Conservation (phyloP, 768 basidiomycete species). For the Kwoniella bestiolae region DNA sequence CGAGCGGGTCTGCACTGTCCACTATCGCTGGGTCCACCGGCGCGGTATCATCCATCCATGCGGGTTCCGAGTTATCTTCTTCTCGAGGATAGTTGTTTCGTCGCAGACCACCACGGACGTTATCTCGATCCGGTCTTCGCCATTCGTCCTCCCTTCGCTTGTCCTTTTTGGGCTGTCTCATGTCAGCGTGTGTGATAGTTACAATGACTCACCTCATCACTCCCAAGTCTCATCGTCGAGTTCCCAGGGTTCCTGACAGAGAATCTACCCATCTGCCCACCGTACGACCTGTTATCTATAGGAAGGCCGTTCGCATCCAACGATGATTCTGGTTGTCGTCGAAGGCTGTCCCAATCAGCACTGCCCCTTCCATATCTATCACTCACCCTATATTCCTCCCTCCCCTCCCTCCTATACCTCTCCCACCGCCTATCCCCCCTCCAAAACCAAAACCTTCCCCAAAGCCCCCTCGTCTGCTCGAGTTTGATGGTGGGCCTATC, state of each 20-base stretch:
- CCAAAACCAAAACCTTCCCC: constrained; percentile 51
- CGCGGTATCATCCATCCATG: constrained; percentile 47
- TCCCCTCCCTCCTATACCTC: constrained; percentile 31
- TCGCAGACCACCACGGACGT: background rate
- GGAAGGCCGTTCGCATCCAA: constrained; percentile 25
- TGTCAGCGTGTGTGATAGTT: constrained; percentile 1
- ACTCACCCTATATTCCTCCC: constrained; percentile 43
- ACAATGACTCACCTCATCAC: constrained; percentile 25
- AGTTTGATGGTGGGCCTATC: constrained; percentile 29
- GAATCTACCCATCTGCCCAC: constrained; percentile 43
- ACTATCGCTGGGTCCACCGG: constrained; percentile 30
- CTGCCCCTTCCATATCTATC: background rate
- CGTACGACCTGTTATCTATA: constrained; percentile 17
- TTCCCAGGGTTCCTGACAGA: constrained; percentile 17
- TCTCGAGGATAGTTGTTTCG: constrained; percentile 16
- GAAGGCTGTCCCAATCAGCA: constrained; percentile 28
- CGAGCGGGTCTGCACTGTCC: constrained; percentile 23
- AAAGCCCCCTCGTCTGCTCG: constrained; percentile 36
- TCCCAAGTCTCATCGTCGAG: constrained; percentile 15
- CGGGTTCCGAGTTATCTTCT: constrained; percentile 39
- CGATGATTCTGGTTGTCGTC: constrained; percentile 25
- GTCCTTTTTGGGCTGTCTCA: constrained; percentile 2
- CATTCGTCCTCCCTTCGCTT: constrained; percentile 22
- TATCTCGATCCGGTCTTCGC: constrained; percentile 9
- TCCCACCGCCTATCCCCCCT: constrained; percentile 43